Conservation (phyloP, 148 eudicot species). For the Dianthus caryophyllus region DNA sequence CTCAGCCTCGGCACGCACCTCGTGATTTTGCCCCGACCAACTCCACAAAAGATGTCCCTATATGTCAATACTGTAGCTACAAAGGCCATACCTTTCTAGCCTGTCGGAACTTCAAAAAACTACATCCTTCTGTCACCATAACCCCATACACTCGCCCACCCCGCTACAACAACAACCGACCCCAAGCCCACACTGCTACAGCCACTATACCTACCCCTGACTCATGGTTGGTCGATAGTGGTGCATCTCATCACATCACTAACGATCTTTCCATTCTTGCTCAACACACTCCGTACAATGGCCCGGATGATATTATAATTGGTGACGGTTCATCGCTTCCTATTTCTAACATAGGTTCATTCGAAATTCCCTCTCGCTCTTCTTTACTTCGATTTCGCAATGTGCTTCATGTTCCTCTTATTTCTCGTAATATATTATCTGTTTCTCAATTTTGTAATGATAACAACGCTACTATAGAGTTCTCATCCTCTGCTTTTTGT, state of each 20-base stretch:
- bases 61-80: not conserved
- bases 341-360: not conserved
- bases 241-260: no score
- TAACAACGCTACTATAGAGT: no score
- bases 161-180: not conserved
- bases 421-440: no score
- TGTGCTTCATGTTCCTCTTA: constrained; percentile 10
- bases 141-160: not conserved
- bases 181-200: not conserved
- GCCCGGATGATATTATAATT: no score
- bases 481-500: no score
- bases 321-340: no score
- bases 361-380: not conserved
- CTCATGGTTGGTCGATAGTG: no score
- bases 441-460: no score
- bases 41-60: no score
- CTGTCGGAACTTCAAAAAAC: not conserved
- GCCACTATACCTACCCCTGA: not conserved
- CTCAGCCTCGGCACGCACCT: constrained; percentile 7
- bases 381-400: not conserved
- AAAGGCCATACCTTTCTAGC: not conserved
- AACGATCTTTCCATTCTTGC: no score
- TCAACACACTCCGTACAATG: no score
- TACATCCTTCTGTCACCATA: not conserved
- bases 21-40: not conserved